A percentile compares a stretch with the other conserved stretches of the same genome.
These are phyloP conservation scores for Camelina laxa DNA, from an alignment of 345 rosid species.

Conservation along the genomic window DNA sequence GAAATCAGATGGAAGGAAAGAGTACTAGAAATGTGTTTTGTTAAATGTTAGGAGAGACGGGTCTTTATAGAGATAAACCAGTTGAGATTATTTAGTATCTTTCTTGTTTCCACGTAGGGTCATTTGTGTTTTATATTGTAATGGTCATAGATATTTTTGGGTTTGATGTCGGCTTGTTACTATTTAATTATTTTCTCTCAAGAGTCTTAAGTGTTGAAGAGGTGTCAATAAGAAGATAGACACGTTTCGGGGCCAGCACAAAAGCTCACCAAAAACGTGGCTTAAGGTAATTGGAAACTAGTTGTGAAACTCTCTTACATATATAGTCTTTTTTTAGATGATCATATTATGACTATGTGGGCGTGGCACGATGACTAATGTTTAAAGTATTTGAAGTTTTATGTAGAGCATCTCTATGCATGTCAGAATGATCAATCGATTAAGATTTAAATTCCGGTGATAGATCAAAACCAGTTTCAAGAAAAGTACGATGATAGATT, in stretches of 20 bases:
- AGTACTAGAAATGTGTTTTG: background rate
- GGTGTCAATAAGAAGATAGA: background rate
- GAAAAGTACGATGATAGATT: background rate
- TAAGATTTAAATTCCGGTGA: background rate
- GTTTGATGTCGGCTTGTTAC: conserved; percentile 37
- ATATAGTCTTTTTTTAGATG: background rate
- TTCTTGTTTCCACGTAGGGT: conserved; percentile 34
- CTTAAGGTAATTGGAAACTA: background rate
- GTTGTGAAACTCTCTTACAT: background rate
- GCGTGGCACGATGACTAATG: background rate
- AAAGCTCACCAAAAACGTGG: conserved; percentile 16
- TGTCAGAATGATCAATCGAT: background rate
- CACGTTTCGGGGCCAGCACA: background rate
- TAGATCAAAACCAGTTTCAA: no score
- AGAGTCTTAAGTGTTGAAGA: background rate
- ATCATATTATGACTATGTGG: background rate
- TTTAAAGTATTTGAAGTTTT: background rate
- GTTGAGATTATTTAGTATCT: background rate
- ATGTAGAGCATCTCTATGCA: background rate
- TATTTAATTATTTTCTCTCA: background rate
- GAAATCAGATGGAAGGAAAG: conserved; percentile 4
- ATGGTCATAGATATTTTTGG: conserved; percentile 15
- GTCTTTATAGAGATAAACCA: conserved; percentile 29
- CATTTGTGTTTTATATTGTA: background rate
- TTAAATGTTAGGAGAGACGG: background rate